Evolutionary conservation across 2,329 filamentous ascomycete species (phyloP), one percentile per base, ranked within the genome.

Genomic region (Fusarium sp.): DNA sequence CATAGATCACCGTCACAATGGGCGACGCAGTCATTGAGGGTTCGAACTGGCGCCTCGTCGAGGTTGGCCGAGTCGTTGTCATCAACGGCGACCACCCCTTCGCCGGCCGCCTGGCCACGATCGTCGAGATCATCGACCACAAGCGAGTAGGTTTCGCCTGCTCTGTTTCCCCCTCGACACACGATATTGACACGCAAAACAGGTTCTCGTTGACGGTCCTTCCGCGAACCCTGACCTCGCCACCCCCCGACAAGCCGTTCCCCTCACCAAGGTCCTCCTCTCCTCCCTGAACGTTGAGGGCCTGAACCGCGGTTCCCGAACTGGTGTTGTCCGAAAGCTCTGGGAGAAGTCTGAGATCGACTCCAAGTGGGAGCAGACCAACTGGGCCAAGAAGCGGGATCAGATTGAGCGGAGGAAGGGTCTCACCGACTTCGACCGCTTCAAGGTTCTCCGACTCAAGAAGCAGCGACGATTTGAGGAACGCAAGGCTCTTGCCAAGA

Each of bases 61-160:
- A 99, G 92, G 94, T 98, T 85, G 96, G 96, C 91, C 94, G 96
- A 84, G 91, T 99, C 82, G 92, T 97, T 84, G 91, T 97, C 84
- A 91, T 98, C 88, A 92, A 94, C 85, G 85, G 84, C 80, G 87
- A 89, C 82, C 92, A 94, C 82, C 91, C 91, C 79, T 93, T 87
- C 88, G 87, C 88, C 78, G 95, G 95, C 87, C 93, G 93, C 84
- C 90, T 98, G 79, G 97, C 95, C 80, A 88, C 91, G 80, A 95
- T 99, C 82, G 94, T 97, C 86, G 95, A 99, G 91, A 98, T 99
- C 86, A 96, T 99, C 88, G 96, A 99, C 88, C 95, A 99, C 92
- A 98, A 97, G 91, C 94, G 96, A 87, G 96, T 99, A 97, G 83
- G 96, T 94, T 82, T 53, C 62, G 51, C 51, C 51, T 54, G 62